phyloP scores from a whole-genome alignment of 495 filamentous ascomycete species.

The Penicillium cosmopolitanum region DNA sequence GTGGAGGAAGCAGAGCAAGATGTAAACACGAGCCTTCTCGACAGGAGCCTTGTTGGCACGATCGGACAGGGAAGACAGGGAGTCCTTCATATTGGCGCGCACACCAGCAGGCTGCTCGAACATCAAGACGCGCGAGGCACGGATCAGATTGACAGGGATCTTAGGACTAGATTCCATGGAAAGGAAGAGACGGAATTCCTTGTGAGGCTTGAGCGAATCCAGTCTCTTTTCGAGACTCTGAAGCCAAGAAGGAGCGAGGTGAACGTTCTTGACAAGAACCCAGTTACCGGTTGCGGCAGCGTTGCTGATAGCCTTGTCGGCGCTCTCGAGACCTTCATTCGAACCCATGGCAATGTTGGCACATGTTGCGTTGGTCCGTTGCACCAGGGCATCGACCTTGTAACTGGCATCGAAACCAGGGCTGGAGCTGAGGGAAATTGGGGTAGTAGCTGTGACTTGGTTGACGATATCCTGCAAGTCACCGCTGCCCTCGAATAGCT shows the following conservation, averaged over 20 bases:
- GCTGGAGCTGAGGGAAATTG: conserved; percentile 89
- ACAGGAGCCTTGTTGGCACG: conserved; percentile 81
- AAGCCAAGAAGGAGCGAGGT: conserved; percentile 92
- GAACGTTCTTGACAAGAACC: conserved; percentile 99
- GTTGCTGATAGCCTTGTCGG: conserved; percentile 93
- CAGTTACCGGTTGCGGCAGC: conserved; percentile 91
- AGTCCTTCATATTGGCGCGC: conserved; percentile 98
- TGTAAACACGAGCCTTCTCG: conserved; percentile 87
- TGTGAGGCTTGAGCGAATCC: conserved; percentile 91
- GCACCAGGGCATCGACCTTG: conserved; percentile 94
- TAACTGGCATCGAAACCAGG: conserved; percentile 98
- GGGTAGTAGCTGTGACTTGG: conserved; percentile 81
- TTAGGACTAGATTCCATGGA: conserved; percentile 97
- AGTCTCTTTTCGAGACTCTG: conserved; percentile 96
- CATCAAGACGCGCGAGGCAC: conserved; percentile 92
- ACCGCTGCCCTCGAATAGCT: conserved; percentile 76
- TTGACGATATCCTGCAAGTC: conserved; percentile 84
- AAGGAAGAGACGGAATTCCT: conserved; percentile 92
- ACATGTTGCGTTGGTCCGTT: conserved; percentile 77
- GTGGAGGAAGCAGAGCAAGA: conserved; percentile 92
- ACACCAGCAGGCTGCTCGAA: conserved; percentile 98
- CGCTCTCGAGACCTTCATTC: conserved; percentile 86
- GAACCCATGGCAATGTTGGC: conserved; percentile 99
- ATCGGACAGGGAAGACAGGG: conserved; percentile 78
- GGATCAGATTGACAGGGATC: conserved; percentile 94